phyloP scores from a whole-genome alignment of 192 early-diverging fungal genomes.

The Umbelopsis sp. region DNA sequence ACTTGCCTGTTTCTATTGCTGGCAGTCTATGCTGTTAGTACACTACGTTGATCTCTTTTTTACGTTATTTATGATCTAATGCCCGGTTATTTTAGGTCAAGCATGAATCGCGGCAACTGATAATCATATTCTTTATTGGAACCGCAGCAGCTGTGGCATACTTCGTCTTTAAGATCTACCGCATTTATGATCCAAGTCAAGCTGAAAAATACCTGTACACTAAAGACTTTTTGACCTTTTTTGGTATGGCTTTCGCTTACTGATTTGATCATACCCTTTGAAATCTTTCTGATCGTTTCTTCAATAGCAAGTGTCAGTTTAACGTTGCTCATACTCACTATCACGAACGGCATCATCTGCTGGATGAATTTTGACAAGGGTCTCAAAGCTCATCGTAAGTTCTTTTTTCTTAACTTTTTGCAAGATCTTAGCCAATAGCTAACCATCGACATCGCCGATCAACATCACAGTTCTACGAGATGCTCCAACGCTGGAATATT shows the following conservation, averaged over 20 bases:
- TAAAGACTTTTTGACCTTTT: constrained; percentile 68
- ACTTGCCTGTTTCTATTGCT: constrained; percentile 64
- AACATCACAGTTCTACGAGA: constrained; percentile 5
- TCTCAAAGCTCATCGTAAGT: constrained; percentile 61
- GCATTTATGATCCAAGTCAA: constrained; percentile 56
- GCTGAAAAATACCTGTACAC: constrained; percentile 48
- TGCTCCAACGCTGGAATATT: constrained; percentile 13
- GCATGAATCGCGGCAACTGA: constrained; percentile 62
- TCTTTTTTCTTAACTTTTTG: neutral
- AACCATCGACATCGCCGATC: neutral
- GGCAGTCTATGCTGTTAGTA: constrained; percentile 62
- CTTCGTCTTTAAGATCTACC: constrained; percentile 67
- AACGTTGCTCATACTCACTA: constrained; percentile 50
- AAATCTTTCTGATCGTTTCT: constrained; percentile 1
- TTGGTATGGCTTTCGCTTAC: constrained; percentile 50
- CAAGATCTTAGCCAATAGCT: neutral
- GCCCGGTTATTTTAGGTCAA: constrained; percentile 42
- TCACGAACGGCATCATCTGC: constrained; percentile 58
- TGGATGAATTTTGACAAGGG: constrained; percentile 70
- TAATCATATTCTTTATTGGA: constrained; percentile 61
- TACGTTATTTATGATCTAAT: neutral
- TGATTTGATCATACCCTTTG: too few relatives aligned
- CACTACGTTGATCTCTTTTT: neutral
- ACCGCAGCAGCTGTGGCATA: constrained; percentile 67
- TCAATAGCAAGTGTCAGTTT: constrained; percentile 48